phyloP scores from a whole-genome alignment of 805 yeast species.

The Saccharomycopsis sp. region DNA sequence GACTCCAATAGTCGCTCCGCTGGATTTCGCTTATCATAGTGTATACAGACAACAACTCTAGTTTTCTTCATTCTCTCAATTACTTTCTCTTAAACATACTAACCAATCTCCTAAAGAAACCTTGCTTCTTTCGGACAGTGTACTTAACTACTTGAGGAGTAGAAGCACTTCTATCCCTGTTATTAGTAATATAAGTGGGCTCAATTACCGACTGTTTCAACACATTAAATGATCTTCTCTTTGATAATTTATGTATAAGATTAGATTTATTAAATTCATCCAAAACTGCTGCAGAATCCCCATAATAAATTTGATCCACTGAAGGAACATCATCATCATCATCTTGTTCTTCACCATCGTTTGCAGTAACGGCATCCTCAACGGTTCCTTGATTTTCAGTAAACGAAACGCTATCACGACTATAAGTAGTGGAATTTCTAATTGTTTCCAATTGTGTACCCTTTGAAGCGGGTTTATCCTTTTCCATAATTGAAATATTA shows the following conservation, averaged over 20 bases:
- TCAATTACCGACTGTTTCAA: conserved; percentile 20
- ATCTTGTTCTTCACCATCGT: neutral
- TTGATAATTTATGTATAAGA: conserved; percentile 10
- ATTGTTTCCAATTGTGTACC: neutral
- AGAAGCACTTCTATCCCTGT: neutral
- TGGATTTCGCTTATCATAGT: too few relatives aligned
- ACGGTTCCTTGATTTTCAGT: neutral
- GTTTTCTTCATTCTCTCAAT: too few relatives aligned
- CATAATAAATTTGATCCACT: too few relatives aligned
- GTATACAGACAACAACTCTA: too few relatives aligned
- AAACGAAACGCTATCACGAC: neutral
- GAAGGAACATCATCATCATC: neutral
- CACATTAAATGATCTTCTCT: conserved; percentile 19
- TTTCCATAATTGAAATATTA: conserved; percentile 12
- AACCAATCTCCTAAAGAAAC: conserved; percentile 8
- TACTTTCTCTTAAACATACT: conserved; percentile 9
- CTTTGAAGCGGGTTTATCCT: neutral
- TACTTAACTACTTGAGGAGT: neutral
- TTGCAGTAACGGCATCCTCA: neutral
- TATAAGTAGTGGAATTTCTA: conserved; percentile 5
- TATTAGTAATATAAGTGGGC: conserved; percentile 1
- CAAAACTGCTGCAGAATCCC: neutral
- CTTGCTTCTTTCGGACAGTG: neutral
- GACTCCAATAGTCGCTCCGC: too few relatives aligned
- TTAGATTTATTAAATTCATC: conserved; percentile 1